A percentile compares a stretch with the other conserved stretches of the same genome.
phyloP scores from a whole-genome alignment of 1,284 basidiomycete genomes.

The Trichosporon asahii region DNA sequence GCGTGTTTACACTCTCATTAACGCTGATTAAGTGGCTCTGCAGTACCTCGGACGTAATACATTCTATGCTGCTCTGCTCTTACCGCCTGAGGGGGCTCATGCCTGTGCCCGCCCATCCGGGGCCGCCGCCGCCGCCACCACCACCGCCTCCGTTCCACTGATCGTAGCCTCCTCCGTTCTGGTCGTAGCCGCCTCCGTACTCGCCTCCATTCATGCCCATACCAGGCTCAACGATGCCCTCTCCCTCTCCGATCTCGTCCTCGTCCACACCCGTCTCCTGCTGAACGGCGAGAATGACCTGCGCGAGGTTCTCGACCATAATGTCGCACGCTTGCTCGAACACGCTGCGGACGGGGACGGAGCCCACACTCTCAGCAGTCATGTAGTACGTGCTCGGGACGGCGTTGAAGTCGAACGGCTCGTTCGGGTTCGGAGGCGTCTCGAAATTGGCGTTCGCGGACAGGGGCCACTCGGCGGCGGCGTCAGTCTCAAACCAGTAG shows the following conservation, averaged over 20 bases:
- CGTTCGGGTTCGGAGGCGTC: conserved; percentile 69
- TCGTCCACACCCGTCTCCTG: conserved; percentile 42
- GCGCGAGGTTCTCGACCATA: conserved; percentile 75
- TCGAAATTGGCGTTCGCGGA: conserved; percentile 78
- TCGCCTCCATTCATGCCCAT: conserved; percentile 20
- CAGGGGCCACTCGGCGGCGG: conserved; percentile 71
- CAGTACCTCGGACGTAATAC: not conserved
- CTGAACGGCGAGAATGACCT: conserved; percentile 61
- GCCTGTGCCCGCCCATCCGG: conserved; percentile 27
- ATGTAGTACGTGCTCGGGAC: conserved; percentile 86
- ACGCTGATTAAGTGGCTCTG: not conserved
- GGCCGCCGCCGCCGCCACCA: conserved; percentile 24
- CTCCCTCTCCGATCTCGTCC: conserved; percentile 34
- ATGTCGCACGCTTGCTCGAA: conserved; percentile 78
- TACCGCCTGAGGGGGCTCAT: conserved; percentile 45
- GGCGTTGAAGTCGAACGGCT: conserved; percentile 79
- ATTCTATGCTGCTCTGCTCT: conserved; percentile 3
- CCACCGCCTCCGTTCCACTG: conserved; percentile 21
- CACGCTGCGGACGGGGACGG: conserved; percentile 80
- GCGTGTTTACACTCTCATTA: not conserved
- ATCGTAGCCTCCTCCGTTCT: conserved; percentile 18
- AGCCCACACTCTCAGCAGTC: conserved; percentile 86
- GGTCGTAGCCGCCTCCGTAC: conserved; percentile 19
- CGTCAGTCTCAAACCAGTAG: conserved; percentile 87
- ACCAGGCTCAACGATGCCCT: conserved; percentile 37